phyloP scores from a whole-genome alignment of 345 rosid genomes.

The Salix exigua region DNA sequence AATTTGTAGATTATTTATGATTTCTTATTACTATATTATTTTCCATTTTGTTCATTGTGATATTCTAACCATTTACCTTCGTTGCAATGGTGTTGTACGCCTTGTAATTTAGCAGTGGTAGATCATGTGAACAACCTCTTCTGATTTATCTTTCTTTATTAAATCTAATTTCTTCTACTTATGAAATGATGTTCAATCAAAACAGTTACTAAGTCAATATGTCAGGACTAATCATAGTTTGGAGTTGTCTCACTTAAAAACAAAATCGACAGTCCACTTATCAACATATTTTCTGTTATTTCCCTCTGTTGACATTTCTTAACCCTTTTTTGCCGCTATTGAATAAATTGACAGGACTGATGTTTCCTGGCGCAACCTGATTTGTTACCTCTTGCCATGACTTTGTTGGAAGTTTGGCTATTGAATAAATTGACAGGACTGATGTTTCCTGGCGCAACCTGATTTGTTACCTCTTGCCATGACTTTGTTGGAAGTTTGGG shows the following conservation, averaged over 20 bases:
- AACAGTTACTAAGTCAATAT: neutral
- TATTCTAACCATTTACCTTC: neutral
- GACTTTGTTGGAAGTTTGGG: conserved; percentile 98
- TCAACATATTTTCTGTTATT: conserved; percentile 17
- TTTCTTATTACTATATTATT: neutral
- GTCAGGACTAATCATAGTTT: too few species aligned
- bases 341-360: conserved; percentile 72
- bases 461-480: conserved; percentile 95
- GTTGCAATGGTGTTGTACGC: conserved; percentile 5
- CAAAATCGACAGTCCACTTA: neutral
- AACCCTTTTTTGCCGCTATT: conserved; percentile 32
- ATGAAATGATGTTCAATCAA: neutral
- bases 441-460: conserved; percentile 96
- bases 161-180: neutral
- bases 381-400: conserved; percentile 93
- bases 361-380: conserved; percentile 96
- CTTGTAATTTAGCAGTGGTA: conserved; percentile 12
- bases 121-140: neutral
- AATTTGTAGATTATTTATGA: neutral
- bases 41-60: neutral
- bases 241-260: neutral
- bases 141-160: neutral
- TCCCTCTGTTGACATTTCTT: conserved; percentile 32
- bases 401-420: conserved; percentile 99
- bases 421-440: conserved; percentile 78